Conservation (phyloP, 495 filamentous ascomycete genomes). For the Podospora pseudocomata region DNA sequence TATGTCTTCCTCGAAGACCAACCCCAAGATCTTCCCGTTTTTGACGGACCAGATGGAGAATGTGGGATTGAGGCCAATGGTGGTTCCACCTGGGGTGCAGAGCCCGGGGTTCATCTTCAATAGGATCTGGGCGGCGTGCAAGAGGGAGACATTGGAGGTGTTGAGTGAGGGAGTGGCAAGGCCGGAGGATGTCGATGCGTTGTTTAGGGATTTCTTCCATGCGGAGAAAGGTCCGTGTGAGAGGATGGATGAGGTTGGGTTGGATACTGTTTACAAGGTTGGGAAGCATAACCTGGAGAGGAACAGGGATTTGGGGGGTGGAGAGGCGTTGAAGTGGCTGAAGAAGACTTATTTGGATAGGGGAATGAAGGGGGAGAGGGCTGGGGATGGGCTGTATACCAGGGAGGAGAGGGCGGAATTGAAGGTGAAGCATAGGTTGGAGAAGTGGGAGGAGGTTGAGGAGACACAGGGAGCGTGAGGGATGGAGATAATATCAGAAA, state of each 20-base stretch:
- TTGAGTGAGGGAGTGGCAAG: slow-evolving; percentile 47
- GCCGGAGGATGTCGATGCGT: slow-evolving; percentile 41
- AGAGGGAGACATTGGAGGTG: slow-evolving; percentile 53
- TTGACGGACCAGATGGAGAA: slow-evolving; percentile 40
- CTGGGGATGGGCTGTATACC: slow-evolving; percentile 33
- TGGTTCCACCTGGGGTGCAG: slow-evolving; percentile 37
- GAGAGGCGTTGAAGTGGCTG: slow-evolving; percentile 34
- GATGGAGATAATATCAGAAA: neutral
- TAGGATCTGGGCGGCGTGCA: slow-evolving; percentile 57
- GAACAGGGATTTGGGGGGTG: slow-evolving; percentile 12
- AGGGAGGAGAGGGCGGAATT: slow-evolving; percentile 26
- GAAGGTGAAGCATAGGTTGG: slow-evolving; percentile 22
- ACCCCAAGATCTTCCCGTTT: slow-evolving; percentile 42
- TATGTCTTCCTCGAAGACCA: slow-evolving; percentile 53
- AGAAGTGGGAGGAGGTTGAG: slow-evolving; percentile 25
- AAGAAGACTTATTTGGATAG: slow-evolving; percentile 37
- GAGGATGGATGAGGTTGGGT: slow-evolving; percentile 49
- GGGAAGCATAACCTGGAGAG: slow-evolving; percentile 39
- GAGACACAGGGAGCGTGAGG: slow-evolving; percentile 28
- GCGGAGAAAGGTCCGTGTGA: slow-evolving; percentile 44
- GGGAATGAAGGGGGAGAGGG: slow-evolving; percentile 45
- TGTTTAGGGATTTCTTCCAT: slow-evolving; percentile 47
- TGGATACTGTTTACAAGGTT: slow-evolving; percentile 43
- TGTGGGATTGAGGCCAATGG: slow-evolving; percentile 43
- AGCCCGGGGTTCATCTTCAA: slow-evolving; percentile 58